Evolutionary conservation across 768 basidiomycete genomes (phyloP).

Genomic region (Clitopilus hobsonii): DNA sequence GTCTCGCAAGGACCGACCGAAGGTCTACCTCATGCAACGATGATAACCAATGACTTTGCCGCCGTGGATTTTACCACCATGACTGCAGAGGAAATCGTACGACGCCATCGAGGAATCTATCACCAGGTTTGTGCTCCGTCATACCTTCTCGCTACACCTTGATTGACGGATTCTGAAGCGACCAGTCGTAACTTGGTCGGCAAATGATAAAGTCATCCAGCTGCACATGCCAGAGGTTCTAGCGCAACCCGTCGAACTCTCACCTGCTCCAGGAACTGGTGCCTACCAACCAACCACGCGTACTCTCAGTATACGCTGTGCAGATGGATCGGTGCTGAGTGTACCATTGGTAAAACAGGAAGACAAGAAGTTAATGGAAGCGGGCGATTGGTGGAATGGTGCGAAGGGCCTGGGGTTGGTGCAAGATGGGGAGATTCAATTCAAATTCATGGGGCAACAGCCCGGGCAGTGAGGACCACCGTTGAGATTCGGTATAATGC

Average conservation of each 20-base stretch:
- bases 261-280: constrained; percentile 34
- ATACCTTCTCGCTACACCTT: background rate
- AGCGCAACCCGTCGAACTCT: constrained; percentile 6
- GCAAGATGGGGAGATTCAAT: constrained; percentile 8
- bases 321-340: constrained; percentile 42
- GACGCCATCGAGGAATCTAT: constrained; percentile 56
- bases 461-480: background rate
- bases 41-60: constrained; percentile 50
- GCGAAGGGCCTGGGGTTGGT: constrained; percentile 25
- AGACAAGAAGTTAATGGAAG: constrained; percentile 46
- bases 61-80: constrained; percentile 52
- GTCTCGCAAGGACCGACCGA: constrained; percentile 39
- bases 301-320: constrained; percentile 52
- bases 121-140: constrained; percentile 49
- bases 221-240: constrained; percentile 29
- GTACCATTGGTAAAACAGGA: constrained; percentile 60
- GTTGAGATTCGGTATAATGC: no score
- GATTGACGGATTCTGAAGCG: constrained; percentile 17
- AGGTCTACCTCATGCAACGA: constrained; percentile 46
- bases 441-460: constrained; percentile 11
- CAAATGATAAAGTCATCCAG: constrained; percentile 32
- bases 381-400: constrained; percentile 81
- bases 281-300: constrained; percentile 33
- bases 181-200: constrained; percentile 27
- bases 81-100: constrained; percentile 50